These are phyloP conservation scores for Solanum infundibuliforme DNA, from an alignment of 257 asterid species.

Conservation along the genomic window DNA sequence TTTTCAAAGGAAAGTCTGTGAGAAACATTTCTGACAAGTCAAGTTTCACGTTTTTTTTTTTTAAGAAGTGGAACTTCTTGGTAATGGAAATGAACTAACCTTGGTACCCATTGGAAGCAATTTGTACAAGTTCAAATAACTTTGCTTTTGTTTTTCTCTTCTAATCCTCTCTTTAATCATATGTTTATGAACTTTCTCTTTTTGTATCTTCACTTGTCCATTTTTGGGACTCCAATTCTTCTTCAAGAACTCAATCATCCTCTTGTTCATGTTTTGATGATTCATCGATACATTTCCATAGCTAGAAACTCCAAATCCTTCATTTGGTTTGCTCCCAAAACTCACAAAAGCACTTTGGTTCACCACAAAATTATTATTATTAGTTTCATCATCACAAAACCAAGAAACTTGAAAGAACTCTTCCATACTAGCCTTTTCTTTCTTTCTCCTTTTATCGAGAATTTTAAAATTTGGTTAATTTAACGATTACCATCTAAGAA, in stretches of 20 bases:
- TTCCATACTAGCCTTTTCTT: constrained; percentile 10
- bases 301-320: neutral
- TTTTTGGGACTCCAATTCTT: constrained; percentile 1
- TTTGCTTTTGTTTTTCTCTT: constrained; percentile 31
- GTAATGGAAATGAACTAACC: constrained; percentile 12
- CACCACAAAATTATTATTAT: neutral
- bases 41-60: neutral
- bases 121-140: constrained; percentile 21
- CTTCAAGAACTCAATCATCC: constrained; percentile 36
- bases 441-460: neutral
- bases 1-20: neutral
- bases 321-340: constrained; percentile 1
- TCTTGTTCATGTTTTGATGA: constrained; percentile 22
- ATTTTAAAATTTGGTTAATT: neutral
- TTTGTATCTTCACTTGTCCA: constrained; percentile 2
- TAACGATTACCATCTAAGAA: neutral
- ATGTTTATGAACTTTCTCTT: constrained; percentile 20
- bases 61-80: neutral
- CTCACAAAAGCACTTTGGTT: constrained; percentile 22
- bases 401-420: constrained; percentile 9
- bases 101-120: constrained; percentile 39
- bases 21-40: neutral
- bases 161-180: constrained; percentile 42
- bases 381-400: constrained; percentile 8
- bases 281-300: neutral